Base-by-base conservation (phyloP, 805 yeast species). In the Monosporozyma siamensis region DNA sequence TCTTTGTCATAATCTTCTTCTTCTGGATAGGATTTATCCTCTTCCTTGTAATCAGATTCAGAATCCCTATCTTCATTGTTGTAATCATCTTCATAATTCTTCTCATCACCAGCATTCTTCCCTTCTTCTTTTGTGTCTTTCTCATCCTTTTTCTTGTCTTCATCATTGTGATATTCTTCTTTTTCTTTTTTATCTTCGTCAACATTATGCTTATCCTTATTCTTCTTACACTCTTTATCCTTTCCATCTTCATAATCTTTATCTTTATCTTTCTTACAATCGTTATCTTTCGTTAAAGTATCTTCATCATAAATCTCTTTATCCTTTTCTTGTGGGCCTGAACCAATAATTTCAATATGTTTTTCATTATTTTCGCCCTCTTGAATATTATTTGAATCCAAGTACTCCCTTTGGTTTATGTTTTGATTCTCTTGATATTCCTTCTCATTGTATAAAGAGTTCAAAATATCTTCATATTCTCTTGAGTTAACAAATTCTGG, bases 401-500 rank as follows among this genome's bases (percentile, higher is more conserved):
- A n/a, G n/a, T n/a, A n/a, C n/a, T n/a, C n/a, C n/a, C n/a, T n/a
- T n/a, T n/a, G n/a, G n/a, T n/a, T n/a, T n/a, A n/a, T n/a, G n/a
- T 38, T 4, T 31, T 9, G 8, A 22, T 22, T 22, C 3, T 24
- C 12, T 34, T 34, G 14, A 12, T 36, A 39, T 21, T 38, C 26
- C 20, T 42, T 32, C 5, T 32, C 37, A 24, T 39, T 32, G 21
- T 39, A 39, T 14, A 39, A 32, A 4, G 29, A 5, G 27, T 35
- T 41, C 20, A 41, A 27, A 14, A 41, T 26, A 25, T 34, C 29
- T 26, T 45, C 49, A 23, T 53, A 55, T 32, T 56, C 57, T 12
- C 45, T 51, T 3, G 47, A 27, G 18, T 51, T 56, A 22, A 56
- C 47, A 44, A 58, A 58, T 41, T 56, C 55, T 17, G 61, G 63